A percentile compares a stretch with the other conserved stretches of the same genome.
Conservation (phyloP, 768 basidiomycete genomes). For the Jaapia argillacea region DNA sequence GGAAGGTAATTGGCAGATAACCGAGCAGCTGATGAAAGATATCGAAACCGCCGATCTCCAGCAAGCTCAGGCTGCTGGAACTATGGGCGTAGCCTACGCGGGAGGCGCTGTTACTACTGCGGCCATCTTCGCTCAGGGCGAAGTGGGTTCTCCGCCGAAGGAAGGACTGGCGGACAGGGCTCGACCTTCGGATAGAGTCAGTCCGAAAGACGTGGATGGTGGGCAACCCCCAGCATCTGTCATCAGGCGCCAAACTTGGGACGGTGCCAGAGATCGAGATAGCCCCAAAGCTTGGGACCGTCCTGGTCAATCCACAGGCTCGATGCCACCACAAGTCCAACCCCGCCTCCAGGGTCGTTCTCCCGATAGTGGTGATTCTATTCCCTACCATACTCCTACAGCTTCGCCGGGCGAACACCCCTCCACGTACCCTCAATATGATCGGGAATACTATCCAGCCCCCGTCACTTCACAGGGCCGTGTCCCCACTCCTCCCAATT, state of each 20-base stretch:
- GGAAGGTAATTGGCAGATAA: constrained; percentile 58
- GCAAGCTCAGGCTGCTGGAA: constrained; percentile 39
- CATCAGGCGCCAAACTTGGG: constrained; percentile 10
- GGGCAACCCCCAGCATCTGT: constrained; percentile 16
- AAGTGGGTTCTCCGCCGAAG: constrained; percentile 27
- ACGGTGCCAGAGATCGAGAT: constrained; percentile 22
- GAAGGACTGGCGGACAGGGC: constrained; percentile 43
- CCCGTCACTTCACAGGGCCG: constrained; percentile 14
- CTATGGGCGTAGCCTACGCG: constrained; percentile 35
- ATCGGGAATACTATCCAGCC: constrained; percentile 14
- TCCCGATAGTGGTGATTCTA: constrained; percentile 22
- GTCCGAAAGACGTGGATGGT: constrained; percentile 43
- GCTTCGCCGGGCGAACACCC: constrained; percentile 37
- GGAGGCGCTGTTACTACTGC: constrained; percentile 33
- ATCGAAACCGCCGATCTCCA: constrained; percentile 65
- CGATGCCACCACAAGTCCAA: constrained; percentile 27
- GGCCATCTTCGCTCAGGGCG: constrained; percentile 15
- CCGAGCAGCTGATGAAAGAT: constrained; percentile 58
- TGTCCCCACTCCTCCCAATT: constrained; percentile 18
- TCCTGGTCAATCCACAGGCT: constrained; percentile 16
- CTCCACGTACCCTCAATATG: constrained; percentile 35
- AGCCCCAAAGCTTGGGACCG: constrained; percentile 24
- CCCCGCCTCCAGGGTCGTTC: constrained; percentile 33
- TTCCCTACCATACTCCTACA: constrained; percentile 37
- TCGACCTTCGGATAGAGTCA: constrained; percentile 39